Evolutionary conservation across 2,329 filamentous ascomycete species (phyloP).

Genomic region (Colletotrichum chrysophilum): DNA sequence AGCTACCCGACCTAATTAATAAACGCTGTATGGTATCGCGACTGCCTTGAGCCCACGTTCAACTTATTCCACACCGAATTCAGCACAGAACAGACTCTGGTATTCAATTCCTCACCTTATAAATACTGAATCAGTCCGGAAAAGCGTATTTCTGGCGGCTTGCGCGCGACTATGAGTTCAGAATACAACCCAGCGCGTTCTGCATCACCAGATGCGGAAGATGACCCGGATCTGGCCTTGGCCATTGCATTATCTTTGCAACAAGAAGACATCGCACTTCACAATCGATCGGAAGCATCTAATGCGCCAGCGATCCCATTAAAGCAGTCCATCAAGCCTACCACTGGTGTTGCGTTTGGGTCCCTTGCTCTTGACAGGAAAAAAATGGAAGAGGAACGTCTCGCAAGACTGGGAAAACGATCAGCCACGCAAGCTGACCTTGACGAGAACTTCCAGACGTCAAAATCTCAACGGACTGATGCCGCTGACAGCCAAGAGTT

Average conservation of each 20-base stretch:
- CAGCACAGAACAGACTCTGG: background rate
- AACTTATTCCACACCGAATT: background rate
- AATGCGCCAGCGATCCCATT: background rate
- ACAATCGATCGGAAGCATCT: background rate
- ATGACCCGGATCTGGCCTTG: slow-evolving; percentile 64
- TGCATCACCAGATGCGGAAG: slow-evolving; percentile 37
- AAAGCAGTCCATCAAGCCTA: background rate
- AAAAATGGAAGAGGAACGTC: slow-evolving; percentile 84
- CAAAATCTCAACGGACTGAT: slow-evolving; percentile 19
- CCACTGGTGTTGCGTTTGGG: slow-evolving; percentile 30
- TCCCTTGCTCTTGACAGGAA: slow-evolving; percentile 72
- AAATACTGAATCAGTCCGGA: background rate
- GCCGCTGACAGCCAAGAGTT: background rate
- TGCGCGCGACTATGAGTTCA: background rate
- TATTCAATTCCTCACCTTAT: background rate
- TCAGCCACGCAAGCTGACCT: slow-evolving; percentile 13
- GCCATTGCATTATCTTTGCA: slow-evolving; percentile 66
- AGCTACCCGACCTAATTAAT: background rate
- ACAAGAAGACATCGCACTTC: slow-evolving; percentile 23
- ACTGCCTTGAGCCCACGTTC: background rate
- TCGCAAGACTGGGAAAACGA: slow-evolving; percentile 71
- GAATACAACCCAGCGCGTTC: background rate
- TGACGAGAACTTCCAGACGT: slow-evolving; percentile 19
- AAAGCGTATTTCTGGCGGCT: background rate
- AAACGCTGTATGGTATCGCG: background rate